A percentile compares a stretch with the other conserved stretches of the same genome.
Evolutionary conservation across 2,329 filamentous ascomycete genomes (phyloP).

Genomic region (Drechslerella stenobrocha): DNA sequence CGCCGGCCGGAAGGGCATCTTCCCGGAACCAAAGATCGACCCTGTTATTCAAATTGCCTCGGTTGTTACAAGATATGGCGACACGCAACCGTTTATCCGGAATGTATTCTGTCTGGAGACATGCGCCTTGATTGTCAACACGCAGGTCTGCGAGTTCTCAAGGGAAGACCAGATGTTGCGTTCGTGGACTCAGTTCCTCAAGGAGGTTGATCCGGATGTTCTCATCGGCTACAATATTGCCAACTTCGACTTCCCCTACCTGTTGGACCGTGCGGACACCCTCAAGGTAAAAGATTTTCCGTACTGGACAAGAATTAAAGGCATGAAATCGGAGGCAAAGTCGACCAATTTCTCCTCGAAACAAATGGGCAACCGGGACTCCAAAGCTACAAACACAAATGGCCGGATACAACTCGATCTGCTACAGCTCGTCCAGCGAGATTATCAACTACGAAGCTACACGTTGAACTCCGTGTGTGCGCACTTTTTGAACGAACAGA

Average conservation of each 20-base stretch:
- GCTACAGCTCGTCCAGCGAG: constrained; percentile 90
- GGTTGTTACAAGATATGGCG: constrained; percentile 89
- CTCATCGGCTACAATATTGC: constrained; percentile 99
- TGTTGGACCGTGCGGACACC: constrained; percentile 82
- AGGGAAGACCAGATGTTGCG: constrained; percentile 87
- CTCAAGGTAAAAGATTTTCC: constrained; percentile 80
- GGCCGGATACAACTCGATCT: constrained; percentile 90
- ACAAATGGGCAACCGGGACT: constrained; percentile 95
- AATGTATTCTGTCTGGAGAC: constrained; percentile 96
- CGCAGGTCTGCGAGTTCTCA: constrained; percentile 81
- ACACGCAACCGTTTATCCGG: constrained; percentile 89
- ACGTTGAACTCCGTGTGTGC: constrained; percentile 95
- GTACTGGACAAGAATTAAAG: constrained; percentile 80
- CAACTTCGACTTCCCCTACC: constrained; percentile 98
- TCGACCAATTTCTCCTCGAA: constrained; percentile 92
- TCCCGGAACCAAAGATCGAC: constrained; percentile 87
- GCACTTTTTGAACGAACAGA: constrained; percentile 93
- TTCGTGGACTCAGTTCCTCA: constrained; percentile 85
- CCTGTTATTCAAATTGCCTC: constrained; percentile 98
- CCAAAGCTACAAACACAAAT: constrained; percentile 91
- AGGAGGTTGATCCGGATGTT: constrained; percentile 90
- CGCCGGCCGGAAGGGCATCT: constrained; percentile 94
- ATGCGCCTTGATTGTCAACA: constrained; percentile 91
- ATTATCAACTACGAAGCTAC: constrained; percentile 93
- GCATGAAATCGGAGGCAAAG: constrained; percentile 70